These are phyloP conservation scores for Coprinopsis sp. DNA, from an alignment of 768 basidiomycete species.

Conservation along the genomic window DNA sequence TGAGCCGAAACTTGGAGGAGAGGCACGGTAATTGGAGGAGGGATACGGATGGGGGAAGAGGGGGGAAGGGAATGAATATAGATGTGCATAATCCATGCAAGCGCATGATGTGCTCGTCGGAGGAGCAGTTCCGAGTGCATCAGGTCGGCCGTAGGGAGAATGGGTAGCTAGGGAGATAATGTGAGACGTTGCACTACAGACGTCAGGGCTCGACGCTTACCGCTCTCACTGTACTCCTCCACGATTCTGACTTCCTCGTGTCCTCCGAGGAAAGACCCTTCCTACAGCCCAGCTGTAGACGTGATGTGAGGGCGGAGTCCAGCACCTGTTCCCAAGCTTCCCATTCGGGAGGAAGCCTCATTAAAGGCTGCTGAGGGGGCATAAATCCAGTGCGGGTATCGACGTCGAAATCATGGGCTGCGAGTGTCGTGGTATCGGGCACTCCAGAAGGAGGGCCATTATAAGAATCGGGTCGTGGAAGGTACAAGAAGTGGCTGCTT, in stretches of 20 bases:
- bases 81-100: slow-evolving; percentile 71
- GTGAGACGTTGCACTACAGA: too few relatives aligned
- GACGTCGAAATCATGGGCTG: slow-evolving; percentile 87
- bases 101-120: slow-evolving; percentile 68
- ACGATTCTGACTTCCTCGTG: slow-evolving; percentile 32
- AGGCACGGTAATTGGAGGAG: slow-evolving; percentile 66
- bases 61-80: slow-evolving; percentile 66
- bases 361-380: slow-evolving; percentile 68
- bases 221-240: slow-evolving; percentile 42
- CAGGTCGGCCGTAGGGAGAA: slow-evolving; percentile 44
- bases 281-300: slow-evolving; percentile 53
- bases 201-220: slow-evolving; percentile 27
- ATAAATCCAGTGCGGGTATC: slow-evolving; percentile 90
- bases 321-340: slow-evolving; percentile 42
- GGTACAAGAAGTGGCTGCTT: slow-evolving; percentile 27
- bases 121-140: slow-evolving; percentile 49
- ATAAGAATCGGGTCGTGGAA: slow-evolving; percentile 26
- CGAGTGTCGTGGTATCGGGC: slow-evolving; percentile 47
- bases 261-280: slow-evolving; percentile 33
- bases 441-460: slow-evolving; percentile 22
- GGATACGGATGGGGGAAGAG: slow-evolving; percentile 54
- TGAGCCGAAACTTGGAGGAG: slow-evolving; percentile 63
- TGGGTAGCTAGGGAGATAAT: slow-evolving; percentile 55
- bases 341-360: slow-evolving; percentile 65
- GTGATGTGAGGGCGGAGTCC: slow-evolving; percentile 37